Base-by-base conservation (phyloP, 495 filamentous ascomycete species). In the Delitschia confertaspora region DNA sequence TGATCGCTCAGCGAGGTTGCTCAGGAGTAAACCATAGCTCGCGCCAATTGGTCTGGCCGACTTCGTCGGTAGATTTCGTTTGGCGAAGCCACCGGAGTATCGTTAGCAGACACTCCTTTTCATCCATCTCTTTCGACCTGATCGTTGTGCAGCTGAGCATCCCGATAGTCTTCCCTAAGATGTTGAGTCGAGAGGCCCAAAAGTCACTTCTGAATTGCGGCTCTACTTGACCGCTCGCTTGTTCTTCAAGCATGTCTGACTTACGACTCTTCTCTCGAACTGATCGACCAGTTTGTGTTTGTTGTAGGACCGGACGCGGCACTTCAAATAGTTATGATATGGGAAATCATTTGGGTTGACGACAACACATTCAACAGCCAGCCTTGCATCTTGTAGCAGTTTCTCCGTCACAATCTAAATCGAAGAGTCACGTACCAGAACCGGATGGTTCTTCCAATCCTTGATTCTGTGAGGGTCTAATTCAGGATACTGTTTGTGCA, bases 161-260 rank as follows among this genome's bases (percentile, higher is more conserved):
- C 18, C 9, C 45, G 23, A 13, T 51, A 38, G 9, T 13, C 46
- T 14, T 45, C 42, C 8, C 49, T 45, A 4, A 62, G 44, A 19
- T 33, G 20, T 31, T 33, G 19, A 64, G 40, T 21, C 38, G 56
- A 3, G 41, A 23, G 8, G 53, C 62, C 62, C 60, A 65, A 47
- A 62, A 62, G 2, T 36, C 47, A 39, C 60, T 62, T 2, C 60
- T 57, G 37, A 65, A 64, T 1, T 36, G 37, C 8, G 58, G 43
- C 41, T 34, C 6, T 14, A 54, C 32, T 14, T 42, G 8, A 37
- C 47, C 36, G 21, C 43, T 36, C 6, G 42, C 34, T 16, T 33
- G 16, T 33, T 41, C 13, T 54, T 34, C 20, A 25, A 31, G 16
- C 17, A 42, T 38, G 20, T 37, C 33, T 24, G 1, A 23, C 7